These are phyloP conservation scores for Stachybotrys chlorohalonatus DNA, from an alignment of 2,329 filamentous ascomycete genomes.

Conservation along the genomic window DNA sequence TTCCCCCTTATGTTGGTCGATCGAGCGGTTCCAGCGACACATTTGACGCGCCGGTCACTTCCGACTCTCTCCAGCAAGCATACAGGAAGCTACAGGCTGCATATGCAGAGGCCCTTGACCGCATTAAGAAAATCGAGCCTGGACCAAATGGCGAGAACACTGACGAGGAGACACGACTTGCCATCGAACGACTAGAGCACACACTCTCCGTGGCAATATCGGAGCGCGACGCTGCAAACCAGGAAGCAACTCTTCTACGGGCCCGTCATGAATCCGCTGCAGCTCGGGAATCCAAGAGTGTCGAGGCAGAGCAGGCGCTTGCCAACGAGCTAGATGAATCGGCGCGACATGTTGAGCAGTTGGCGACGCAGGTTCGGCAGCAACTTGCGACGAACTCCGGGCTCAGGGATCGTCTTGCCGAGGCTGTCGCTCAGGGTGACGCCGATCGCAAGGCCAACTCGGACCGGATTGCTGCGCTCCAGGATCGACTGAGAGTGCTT, in stretches of 20 bases:
- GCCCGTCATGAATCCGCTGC: slow-evolving; percentile 51
- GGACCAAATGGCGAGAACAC: slow-evolving; percentile 23
- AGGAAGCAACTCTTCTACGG: slow-evolving; percentile 54
- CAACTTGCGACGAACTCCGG: slow-evolving; percentile 72
- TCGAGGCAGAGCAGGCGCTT: slow-evolving; percentile 54
- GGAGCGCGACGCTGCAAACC: slow-evolving; percentile 63
- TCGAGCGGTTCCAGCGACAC: slow-evolving; percentile 23
- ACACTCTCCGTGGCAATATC: slow-evolving; percentile 60
- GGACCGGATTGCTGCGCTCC: slow-evolving; percentile 73
- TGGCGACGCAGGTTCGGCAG: slow-evolving; percentile 68
- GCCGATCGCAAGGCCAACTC: slow-evolving; percentile 73
- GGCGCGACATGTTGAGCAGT: slow-evolving; percentile 67
- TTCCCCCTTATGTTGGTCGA: slow-evolving; percentile 50
- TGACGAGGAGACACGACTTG: slow-evolving; percentile 52
- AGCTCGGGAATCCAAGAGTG: slow-evolving; percentile 43
- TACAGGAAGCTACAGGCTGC: slow-evolving; percentile 68
- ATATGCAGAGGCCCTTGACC: slow-evolving; percentile 56
- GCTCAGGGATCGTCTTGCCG: slow-evolving; percentile 66
- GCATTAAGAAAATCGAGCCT: slow-evolving; percentile 55
- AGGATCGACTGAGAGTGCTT: slow-evolving; percentile 67
- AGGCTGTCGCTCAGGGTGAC: slow-evolving; percentile 77
- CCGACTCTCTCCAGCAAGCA: slow-evolving; percentile 62
- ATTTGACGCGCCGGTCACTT: slow-evolving; percentile 45
- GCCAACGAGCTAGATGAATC: slow-evolving; percentile 64
- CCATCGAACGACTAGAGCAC: slow-evolving; percentile 56